These are phyloP conservation scores for Halenospora varia DNA, from an alignment of 495 filamentous ascomycete species.

Conservation along the genomic window DNA sequence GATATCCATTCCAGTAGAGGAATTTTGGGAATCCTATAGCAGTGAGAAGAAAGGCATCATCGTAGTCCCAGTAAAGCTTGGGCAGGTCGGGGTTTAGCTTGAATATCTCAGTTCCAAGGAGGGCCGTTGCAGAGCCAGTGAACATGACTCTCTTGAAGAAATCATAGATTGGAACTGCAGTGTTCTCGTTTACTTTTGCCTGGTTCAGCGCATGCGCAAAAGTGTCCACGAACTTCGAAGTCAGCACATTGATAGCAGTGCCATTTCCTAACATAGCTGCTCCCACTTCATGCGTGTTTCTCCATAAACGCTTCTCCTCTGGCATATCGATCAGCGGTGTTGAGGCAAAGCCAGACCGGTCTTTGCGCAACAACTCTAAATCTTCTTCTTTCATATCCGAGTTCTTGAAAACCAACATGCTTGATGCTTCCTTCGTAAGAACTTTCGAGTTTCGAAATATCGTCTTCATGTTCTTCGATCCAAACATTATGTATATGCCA, in stretches of 20 bases:
- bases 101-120: constrained; percentile 2
- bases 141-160: constrained; percentile 6
- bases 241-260: not conserved
- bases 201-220: not conserved
- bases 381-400: constrained; percentile 8
- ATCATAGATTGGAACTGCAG: not conserved
- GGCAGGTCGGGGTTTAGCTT: not conserved
- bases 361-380: not conserved
- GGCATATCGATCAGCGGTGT: not conserved
- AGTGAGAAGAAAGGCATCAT: not conserved
- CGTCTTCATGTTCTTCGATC: constrained; percentile 7
- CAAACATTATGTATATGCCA: constrained; percentile 8
- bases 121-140: not conserved
- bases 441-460: constrained; percentile 9
- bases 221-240: not conserved
- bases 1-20: not conserved
- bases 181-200: not conserved
- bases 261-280: not conserved
- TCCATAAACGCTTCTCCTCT: constrained; percentile 7
- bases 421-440: not conserved
- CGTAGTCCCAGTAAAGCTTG: constrained; percentile 3
- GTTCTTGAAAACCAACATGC: constrained; percentile 1
- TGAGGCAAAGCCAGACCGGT: not conserved
- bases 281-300: constrained; percentile 1
- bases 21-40: constrained; percentile 4